Percentiles rank a stretch among this genome's conserved stretches.
Conservation (phyloP, 1,139 yeast species). For the Debaryomyces nepalensis region DNA sequence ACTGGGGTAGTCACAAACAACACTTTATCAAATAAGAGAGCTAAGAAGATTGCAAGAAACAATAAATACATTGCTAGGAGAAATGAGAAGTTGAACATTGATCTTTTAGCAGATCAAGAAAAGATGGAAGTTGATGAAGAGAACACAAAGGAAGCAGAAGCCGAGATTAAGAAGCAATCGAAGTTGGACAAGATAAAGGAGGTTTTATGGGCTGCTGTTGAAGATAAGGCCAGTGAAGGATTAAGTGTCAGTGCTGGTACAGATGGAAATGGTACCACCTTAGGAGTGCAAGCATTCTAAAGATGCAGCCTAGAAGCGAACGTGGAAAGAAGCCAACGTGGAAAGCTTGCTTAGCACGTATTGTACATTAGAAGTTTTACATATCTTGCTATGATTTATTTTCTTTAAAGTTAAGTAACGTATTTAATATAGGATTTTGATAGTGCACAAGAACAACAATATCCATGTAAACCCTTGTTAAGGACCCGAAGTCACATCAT, state of each 20-base stretch:
- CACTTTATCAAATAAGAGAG: constrained; percentile 78
- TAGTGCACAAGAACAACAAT: neutral
- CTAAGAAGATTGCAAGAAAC: constrained; percentile 81
- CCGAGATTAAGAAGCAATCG: constrained; percentile 18
- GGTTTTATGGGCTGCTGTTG: constrained; percentile 72
- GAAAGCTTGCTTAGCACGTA: constrained; percentile 4
- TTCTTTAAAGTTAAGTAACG: constrained; percentile 5
- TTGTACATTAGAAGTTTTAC: constrained; percentile 10
- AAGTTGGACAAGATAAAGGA: constrained; percentile 58
- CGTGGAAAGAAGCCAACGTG: too few species aligned
- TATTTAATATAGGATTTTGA: constrained; percentile 1
- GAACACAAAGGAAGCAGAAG: constrained; percentile 26
- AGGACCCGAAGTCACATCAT: neutral
- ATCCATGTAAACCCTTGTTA: neutral
- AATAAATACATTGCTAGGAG: constrained; percentile 68
- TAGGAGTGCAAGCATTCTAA: constrained; percentile 70
- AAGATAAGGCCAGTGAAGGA: constrained; percentile 49
- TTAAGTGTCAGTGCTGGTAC: constrained; percentile 53
- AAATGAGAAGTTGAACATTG: constrained; percentile 50
- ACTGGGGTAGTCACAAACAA: constrained; percentile 57
- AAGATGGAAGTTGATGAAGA: constrained; percentile 56
- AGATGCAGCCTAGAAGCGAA: too few species aligned
- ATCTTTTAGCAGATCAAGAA: constrained; percentile 50
- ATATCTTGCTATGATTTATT: constrained; percentile 9
- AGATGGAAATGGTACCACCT: constrained; percentile 80